Evolutionary conservation across 2,329 filamentous ascomycete genomes (phyloP).

Genomic region (Epichloe hybrida): DNA sequence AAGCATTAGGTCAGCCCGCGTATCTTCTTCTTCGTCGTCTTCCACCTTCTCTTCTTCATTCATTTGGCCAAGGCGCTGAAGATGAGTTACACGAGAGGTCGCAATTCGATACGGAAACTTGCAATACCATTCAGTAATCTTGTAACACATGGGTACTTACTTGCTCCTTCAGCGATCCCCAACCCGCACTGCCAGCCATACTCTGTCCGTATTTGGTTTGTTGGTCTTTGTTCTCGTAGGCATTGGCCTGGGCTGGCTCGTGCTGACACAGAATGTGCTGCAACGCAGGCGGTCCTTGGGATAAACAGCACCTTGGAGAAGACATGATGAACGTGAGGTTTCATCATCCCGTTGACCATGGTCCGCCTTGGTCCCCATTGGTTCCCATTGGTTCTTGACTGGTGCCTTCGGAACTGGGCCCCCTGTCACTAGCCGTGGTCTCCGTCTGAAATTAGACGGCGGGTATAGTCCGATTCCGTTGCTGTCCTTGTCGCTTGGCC

Average conservation of each 20-base stretch:
- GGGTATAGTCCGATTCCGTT: not conserved
- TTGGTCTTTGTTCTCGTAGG: no score
- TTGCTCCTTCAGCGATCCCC: not conserved
- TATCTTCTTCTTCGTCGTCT: no score
- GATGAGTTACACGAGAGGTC: constrained; percentile 1
- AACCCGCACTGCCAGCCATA: not conserved
- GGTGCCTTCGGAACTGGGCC: not conserved
- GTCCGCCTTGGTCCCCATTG: not conserved
- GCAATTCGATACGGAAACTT: constrained; percentile 1
- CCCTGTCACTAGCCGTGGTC: not conserved
- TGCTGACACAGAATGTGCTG: not conserved
- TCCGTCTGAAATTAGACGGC: not conserved
- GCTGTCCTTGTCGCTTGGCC: not conserved
- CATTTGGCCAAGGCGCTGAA: not conserved
- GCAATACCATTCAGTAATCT: not conserved
- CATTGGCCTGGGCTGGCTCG: not conserved
- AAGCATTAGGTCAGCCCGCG: not conserved
- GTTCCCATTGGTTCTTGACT: not conserved
- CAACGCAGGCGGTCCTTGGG: not conserved
- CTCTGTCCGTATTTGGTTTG: not conserved
- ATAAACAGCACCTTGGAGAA: not conserved
- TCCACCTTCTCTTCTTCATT: no score
- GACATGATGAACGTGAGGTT: not conserved
- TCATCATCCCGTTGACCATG: not conserved
- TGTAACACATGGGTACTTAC: not conserved